phyloP scores from a whole-genome alignment of 1,284 basidiomycete genomes.

The Cutaneotrichosporon cavernicola region DNA sequence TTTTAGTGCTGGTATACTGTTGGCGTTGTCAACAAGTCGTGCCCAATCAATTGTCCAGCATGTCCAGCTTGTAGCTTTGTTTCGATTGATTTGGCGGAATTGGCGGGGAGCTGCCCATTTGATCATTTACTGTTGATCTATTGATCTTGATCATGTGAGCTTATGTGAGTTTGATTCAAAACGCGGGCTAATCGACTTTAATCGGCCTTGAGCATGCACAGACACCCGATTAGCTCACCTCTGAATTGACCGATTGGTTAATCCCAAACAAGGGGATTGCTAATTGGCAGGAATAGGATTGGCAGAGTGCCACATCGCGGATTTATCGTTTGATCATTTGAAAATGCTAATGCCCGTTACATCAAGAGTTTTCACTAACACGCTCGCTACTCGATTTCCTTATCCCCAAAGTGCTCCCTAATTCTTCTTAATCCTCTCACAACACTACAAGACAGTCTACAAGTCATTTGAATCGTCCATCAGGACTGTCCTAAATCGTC shows the following conservation, averaged over 20 bases:
- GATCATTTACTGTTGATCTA: not conserved
- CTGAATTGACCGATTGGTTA: not conserved
- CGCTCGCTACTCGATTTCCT: not conserved
- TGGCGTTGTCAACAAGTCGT: not conserved
- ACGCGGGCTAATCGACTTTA: not conserved
- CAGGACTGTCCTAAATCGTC: not conserved
- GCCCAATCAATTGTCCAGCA: no score
- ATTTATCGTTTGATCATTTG: not conserved
- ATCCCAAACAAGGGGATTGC: not conserved
- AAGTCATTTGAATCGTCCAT: not conserved
- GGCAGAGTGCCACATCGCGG: not conserved
- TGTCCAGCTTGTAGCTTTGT: no score
- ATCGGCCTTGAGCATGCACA: not conserved
- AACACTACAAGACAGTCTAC: not conserved
- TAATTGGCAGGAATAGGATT: not conserved
- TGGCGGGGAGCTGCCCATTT: not conserved
- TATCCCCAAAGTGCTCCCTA: not conserved
- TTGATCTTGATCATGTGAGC: not conserved
- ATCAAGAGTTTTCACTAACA: not conserved
- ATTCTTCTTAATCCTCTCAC: constrained; percentile 1
- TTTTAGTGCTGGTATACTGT: not conserved
- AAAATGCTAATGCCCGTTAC: constrained; percentile 2
- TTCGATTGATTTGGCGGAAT: no score
- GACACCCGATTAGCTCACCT: not conserved
- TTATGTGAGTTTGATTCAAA: not conserved